Evolutionary conservation across 768 basidiomycete genomes (phyloP), one percentile per base, ranked within the genome.

Genomic region (Coprinellus micaceus): DNA sequence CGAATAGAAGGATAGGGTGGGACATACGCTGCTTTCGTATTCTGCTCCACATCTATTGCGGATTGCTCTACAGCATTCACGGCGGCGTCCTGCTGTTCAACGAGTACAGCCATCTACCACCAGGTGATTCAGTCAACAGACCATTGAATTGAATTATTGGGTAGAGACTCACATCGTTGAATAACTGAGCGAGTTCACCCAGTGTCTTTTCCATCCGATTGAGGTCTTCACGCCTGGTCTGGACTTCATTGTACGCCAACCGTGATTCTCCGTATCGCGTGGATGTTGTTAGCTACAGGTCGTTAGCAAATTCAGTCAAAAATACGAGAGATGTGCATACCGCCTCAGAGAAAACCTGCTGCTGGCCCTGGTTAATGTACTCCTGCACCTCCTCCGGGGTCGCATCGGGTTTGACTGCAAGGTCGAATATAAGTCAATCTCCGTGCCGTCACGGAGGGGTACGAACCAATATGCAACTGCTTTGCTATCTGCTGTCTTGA

Each of bases 181-280:
- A 94, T 63, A 98, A 71, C 65, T 92, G 89, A 3, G 89, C 91
- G 48, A 98, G 78, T 69, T 96, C 92, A n/a, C 82, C 86, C 46
- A 96, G 72, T 3, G 94, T 97, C 62, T 82, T 78, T 69, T 96
- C 93, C 66, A 96, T 92, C 68, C 82, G 84, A 61, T 81, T 80
- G 61, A 98, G 82, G 58, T 97, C 93, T 64, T 86, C 80, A 66
- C 95, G 92, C 33, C 94, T 82, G 56, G 89, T 84, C 67, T 95
- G 94, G 0, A 94, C 93, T 71, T 97, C 94, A 49, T 84, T 80
- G 69, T 88, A 92, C 0, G 90, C 94, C 43, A 82, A 80, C 46
- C 91, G 78, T 15, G 91, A 86, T 61, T 91, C 88, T 29, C 86
- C 90, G 68, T 91, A 92, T n/a, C 84, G 83, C 50, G 82, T 84